These are phyloP conservation scores for Saraca asoca DNA, from an alignment of 331 rosid species.

Conservation along the genomic window DNA sequence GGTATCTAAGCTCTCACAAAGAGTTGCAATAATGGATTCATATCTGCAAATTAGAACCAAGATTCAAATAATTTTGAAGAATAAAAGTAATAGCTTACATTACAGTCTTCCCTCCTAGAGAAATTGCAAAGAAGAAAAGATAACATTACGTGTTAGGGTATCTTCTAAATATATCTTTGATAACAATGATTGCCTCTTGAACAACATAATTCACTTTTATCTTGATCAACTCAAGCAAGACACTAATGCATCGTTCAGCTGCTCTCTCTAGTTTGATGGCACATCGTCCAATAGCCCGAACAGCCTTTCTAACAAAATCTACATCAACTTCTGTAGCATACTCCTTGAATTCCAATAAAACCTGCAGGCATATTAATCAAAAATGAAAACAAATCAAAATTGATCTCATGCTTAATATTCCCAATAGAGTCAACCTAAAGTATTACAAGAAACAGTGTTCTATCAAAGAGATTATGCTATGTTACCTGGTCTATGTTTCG, in stretches of 20 bases:
- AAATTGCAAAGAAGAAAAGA: constrained; percentile 13
- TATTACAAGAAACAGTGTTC: neutral
- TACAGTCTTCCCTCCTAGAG: neutral
- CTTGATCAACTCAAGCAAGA: constrained; percentile 96
- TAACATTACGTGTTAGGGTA: constrained; percentile 90
- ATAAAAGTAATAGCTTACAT: constrained; percentile 25
- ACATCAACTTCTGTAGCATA: constrained; percentile 99
- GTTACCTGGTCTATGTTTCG: constrained; percentile 92
- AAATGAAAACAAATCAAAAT: neutral
- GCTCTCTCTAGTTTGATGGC: constrained; percentile 99
- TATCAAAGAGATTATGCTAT: too few relatives aligned
- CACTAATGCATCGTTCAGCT: constrained; percentile 98
- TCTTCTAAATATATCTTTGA: constrained; percentile 99
- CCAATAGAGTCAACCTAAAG: neutral
- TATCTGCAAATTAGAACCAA: constrained; percentile 53
- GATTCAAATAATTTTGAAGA: constrained; percentile 35
- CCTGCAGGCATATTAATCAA: constrained; percentile 55
- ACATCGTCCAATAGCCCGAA: constrained; percentile 99
- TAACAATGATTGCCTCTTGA: constrained; percentile 98
- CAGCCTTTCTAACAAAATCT: constrained; percentile 97
- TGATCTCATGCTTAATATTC: neutral
- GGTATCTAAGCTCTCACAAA: constrained; percentile 95
- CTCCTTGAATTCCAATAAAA: constrained; percentile 95
- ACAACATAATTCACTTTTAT: constrained; percentile 98
- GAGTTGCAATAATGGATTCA: constrained; percentile 98